A percentile compares a stretch with the other conserved stretches of the same genome.
These are phyloP conservation scores for Singerocomus rubriflavus DNA, from an alignment of 1,284 basidiomycete genomes.

Conservation along the genomic window DNA sequence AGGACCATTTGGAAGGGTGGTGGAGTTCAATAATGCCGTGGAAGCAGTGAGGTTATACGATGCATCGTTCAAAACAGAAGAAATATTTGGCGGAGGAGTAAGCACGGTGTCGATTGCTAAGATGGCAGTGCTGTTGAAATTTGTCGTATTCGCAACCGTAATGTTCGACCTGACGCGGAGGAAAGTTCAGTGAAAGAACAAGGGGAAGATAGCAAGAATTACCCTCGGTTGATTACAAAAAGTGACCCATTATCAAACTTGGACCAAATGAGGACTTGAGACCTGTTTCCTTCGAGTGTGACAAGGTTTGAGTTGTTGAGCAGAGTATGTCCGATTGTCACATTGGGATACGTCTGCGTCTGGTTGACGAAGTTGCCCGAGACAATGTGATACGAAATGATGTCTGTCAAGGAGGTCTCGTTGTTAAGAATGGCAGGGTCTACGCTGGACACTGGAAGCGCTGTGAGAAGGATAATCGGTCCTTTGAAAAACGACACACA, in stretches of 20 bases:
- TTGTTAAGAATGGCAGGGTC: slow-evolving; percentile 34
- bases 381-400: slow-evolving; percentile 63
- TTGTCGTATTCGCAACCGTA: slow-evolving; percentile 45
- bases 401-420: slow-evolving; percentile 38
- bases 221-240: slow-evolving; percentile 57
- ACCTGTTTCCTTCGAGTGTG: slow-evolving; percentile 50
- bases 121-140: slow-evolving; percentile 49
- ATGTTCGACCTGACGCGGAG: slow-evolving; percentile 38
- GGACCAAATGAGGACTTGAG: slow-evolving; percentile 66
- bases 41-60: slow-evolving; percentile 28
- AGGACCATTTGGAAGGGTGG: slow-evolving; percentile 23
- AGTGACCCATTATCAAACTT: slow-evolving; percentile 41
- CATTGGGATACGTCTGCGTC: slow-evolving; percentile 44
- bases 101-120: slow-evolving; percentile 53
- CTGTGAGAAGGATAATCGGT: slow-evolving; percentile 1
- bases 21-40: slow-evolving; percentile 23
- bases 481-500: slow-evolving; percentile 31
- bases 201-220: slow-evolving; percentile 10
- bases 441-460: slow-evolving; percentile 12
- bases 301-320: slow-evolving; percentile 49
- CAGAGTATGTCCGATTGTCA: slow-evolving; percentile 64
- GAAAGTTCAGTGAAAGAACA: neutral
- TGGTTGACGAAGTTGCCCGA: slow-evolving; percentile 47
- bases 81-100: slow-evolving; percentile 50
- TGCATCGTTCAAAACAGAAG: slow-evolving; percentile 39